Evolutionary conservation across 768 basidiomycete genomes (phyloP), one percentile per base, ranked within the genome.

Genomic region (Phylloporus sp.): DNA sequence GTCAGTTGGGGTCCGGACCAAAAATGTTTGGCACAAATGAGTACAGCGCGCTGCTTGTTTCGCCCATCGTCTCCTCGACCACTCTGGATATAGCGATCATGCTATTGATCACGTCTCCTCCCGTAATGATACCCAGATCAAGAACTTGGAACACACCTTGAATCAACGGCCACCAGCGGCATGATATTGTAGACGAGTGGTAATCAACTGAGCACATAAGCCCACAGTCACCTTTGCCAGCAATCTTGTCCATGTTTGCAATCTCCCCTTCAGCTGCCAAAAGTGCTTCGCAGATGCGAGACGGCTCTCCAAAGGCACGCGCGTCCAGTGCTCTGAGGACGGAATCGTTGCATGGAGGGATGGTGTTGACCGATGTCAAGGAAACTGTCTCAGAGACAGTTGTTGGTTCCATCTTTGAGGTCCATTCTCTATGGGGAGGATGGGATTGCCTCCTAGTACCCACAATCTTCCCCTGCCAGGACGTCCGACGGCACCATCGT

Each of bases 41-140:
- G 64, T 93, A 95, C 22, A 95, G 65, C 1, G 91, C 90, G 4
- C 92, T 92, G 54, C 85, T 88, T 6, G 92, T 94, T 27, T 92
- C 92, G 11, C 88, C 92, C 92, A 95, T 95, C 15, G 74, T 71
- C 55, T 88, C 83, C 63, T 92, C 89, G 3, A 84, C 83, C 9
- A 84, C 79, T 53, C 80, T 75, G 3, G 92, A 79, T 48, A 94
- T 79, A 3, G 73, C 70, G 36, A 86, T 77, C 49, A 89, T 70
- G 42, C 82, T 77, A 21, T 71, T 72, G 29, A 86, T 72, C 38
- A 90, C 73, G 54, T 92, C 79, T 10, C 71, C 62, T 6, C 86
- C 87, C 9, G 69, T 69, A 38, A 94, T 75, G 24, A 61, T 69
- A 3, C 80, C 80, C 21, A 75, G 66, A 5, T 72, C 57, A 15